A percentile compares a stretch with the other conserved stretches of the same genome.
Evolutionary conservation across 2,329 filamentous ascomycete species (phyloP).

Genomic region (Gliomastix tumulicola): DNA sequence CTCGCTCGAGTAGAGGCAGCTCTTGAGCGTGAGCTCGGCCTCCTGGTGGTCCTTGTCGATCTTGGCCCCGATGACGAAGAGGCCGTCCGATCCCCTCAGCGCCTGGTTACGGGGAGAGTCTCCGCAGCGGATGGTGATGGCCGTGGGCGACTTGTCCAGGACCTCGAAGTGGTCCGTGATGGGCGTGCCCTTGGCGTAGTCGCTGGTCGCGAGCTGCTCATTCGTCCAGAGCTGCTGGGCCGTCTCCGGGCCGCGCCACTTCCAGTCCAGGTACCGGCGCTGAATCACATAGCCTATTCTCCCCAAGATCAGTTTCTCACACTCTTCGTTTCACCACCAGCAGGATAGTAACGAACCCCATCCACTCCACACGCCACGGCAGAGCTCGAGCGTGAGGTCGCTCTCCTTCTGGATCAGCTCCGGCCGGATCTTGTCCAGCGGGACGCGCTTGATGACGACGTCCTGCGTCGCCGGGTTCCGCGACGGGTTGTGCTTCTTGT

Average conservation of each 20-base stretch:
- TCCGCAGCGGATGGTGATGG: conserved; percentile 59
- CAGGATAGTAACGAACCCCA: conserved; percentile 56
- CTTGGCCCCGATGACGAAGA: conserved; percentile 58
- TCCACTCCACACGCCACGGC: conserved; percentile 60
- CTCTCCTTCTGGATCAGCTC: conserved; percentile 55
- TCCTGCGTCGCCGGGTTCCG: conserved; percentile 59
- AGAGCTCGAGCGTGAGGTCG: conserved; percentile 56
- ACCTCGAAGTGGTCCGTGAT: conserved; percentile 71
- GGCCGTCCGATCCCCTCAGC: conserved; percentile 53
- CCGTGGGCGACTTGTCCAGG: conserved; percentile 51
- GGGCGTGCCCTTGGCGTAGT: conserved; percentile 54
- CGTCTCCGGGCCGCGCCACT: conserved; percentile 50
- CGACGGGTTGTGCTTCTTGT: conserved; percentile 53
- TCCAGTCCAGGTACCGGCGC: conserved; percentile 49
- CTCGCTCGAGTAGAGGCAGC: conserved; percentile 46
- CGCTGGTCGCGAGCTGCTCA: conserved; percentile 44
- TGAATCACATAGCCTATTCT: conserved; percentile 53
- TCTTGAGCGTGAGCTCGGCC: conserved; percentile 60
- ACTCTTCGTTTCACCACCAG: too few species aligned
- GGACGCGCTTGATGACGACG: conserved; percentile 54
- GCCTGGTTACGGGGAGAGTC: conserved; percentile 53
- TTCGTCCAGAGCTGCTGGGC: conserved; percentile 54
- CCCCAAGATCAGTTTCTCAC: too few species aligned
- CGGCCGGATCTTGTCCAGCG: conserved; percentile 56
- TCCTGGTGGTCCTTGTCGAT: conserved; percentile 52